Conservation (phyloP, 2,329 filamentous ascomycete genomes). For the Nothophaeocryptopus gaeumannii region DNA sequence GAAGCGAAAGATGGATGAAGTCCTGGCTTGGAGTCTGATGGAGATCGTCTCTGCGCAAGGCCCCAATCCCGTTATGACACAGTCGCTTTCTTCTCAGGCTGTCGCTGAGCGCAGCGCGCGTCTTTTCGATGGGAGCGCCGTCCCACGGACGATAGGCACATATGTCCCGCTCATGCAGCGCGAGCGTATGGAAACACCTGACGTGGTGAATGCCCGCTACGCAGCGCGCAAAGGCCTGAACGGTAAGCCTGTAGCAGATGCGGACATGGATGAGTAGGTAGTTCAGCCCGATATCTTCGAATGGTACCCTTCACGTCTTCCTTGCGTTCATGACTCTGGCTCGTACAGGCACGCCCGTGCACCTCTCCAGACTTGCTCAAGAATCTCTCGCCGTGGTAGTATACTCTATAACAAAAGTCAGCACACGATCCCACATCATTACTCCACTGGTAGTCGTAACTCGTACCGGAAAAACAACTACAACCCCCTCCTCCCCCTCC, state of each 20-base stretch:
- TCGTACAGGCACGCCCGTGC: constrained; percentile 79
- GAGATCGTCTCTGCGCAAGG: constrained; percentile 54
- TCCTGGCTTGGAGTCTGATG: constrained; percentile 72
- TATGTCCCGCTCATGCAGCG: constrained; percentile 59
- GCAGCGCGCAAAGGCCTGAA: constrained; percentile 49
- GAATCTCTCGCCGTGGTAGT: constrained; percentile 68
- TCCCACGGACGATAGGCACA: constrained; percentile 52
- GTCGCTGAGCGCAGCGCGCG: constrained; percentile 43
- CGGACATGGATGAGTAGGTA: constrained; percentile 19
- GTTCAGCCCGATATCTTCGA: neutral
- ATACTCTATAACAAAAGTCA: constrained; percentile 49
- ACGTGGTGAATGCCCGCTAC: constrained; percentile 62
- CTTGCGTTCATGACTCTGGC: constrained; percentile 44
- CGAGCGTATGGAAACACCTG: constrained; percentile 55
- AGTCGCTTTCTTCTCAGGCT: constrained; percentile 11
- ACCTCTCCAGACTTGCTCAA: constrained; percentile 90
- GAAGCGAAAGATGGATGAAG: constrained; percentile 82
- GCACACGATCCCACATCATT: too few relatives aligned
- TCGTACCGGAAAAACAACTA: constrained; percentile 93
- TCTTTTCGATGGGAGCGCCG: constrained; percentile 59
- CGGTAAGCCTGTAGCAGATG: constrained; percentile 9
- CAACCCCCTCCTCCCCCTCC: constrained; percentile 79
- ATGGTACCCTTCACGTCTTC: neutral
- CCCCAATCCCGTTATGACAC: constrained; percentile 6
- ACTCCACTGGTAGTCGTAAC: too few relatives aligned